Evolutionary conservation across 192 early-diverging fungal genomes (phyloP).

Genomic region (Entomortierella lignicola): DNA sequence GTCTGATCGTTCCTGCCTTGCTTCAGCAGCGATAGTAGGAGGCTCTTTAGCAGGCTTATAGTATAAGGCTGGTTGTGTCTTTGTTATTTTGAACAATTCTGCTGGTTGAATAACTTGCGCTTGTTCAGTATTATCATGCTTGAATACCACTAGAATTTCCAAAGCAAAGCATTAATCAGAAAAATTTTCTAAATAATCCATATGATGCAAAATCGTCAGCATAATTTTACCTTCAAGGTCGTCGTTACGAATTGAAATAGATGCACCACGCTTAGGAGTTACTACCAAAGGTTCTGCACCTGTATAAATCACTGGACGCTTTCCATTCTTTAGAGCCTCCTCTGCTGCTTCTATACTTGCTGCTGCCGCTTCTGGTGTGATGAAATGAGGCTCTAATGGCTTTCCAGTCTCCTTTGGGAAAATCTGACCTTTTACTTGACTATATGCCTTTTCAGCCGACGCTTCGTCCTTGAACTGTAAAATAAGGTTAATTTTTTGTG

Average conservation of each 20-base stretch:
- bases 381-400: constrained; percentile 21
- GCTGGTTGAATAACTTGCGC: constrained; percentile 29
- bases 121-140: constrained; percentile 3
- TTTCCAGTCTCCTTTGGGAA: constrained; percentile 49
- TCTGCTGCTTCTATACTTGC: constrained; percentile 28
- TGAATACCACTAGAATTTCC: constrained; percentile 19
- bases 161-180: not conserved
- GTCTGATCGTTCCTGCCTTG: not conserved
- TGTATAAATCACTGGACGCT: constrained; percentile 29
- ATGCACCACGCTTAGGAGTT: not conserved
- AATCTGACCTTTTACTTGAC: constrained; percentile 11
- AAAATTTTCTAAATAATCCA: no score
- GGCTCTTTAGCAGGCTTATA: constrained; percentile 46
- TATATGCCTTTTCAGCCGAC: constrained; percentile 25
- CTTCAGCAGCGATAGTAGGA: not conserved
- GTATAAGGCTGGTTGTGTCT: constrained; percentile 35
- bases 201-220: not conserved
- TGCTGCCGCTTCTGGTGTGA: constrained; percentile 30
- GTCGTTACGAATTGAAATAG: constrained; percentile 10
- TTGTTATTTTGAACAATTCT: constrained; percentile 39
- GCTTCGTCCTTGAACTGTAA: constrained; percentile 23
- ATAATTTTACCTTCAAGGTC: constrained; percentile 16
- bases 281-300: constrained; percentile 6
- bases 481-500: not conserved
- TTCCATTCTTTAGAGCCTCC: constrained; percentile 29